Base-by-base conservation (phyloP, 2,329 filamentous ascomycete species). In the Stagonosporopsis rhizophila region DNA sequence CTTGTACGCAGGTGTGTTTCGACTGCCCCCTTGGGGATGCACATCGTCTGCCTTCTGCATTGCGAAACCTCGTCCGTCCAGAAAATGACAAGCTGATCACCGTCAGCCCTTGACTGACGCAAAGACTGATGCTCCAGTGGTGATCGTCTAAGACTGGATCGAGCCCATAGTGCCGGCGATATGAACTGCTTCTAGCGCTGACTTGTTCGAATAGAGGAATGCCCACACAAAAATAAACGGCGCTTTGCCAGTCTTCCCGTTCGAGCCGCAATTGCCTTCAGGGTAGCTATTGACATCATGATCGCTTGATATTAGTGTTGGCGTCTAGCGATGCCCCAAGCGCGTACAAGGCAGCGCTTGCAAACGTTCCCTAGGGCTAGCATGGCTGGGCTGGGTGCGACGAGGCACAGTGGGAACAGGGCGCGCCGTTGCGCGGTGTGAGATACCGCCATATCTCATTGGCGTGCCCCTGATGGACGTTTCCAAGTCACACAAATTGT, bases 161-260 rank as follows among this genome's bases (percentile, higher is more conserved):
- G 46, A 40, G 40, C 44, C 23, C 44, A 52, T 52, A 52, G 47
- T 56, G 47, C 22, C 53, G 47, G 47, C 42, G 27, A 44, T 44
- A 32, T 30, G 44, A 44, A 44, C 47, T 44, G 47, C 37, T 59
- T 54, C 53, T 68, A 67, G 66, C 51, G 65, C 62, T 67, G 62
- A 68, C 59, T 58, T 60, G 52, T 38, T 54, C 50, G 48, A 52
- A 47, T 35, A 38, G 44, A 47, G 49, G 41, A 44, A 23, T 55
- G 50, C 58, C 61, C 46, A 61, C 56, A 59, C 62, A 44, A 60
- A 61, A 67, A 60, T 60, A 57, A 64, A 59, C 58, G 28, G 56
- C 59, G 59, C 56, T 52, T 53, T 52, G 44, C 47, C 51, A 56
- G 47, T 23, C 32, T 19, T 37, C 32, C 53, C 25, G 42, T 44